These are phyloP conservation scores for Elongisporangium undulatum DNA, from an alignment of 352 stramenopile genomes.

Conservation along the genomic window DNA sequence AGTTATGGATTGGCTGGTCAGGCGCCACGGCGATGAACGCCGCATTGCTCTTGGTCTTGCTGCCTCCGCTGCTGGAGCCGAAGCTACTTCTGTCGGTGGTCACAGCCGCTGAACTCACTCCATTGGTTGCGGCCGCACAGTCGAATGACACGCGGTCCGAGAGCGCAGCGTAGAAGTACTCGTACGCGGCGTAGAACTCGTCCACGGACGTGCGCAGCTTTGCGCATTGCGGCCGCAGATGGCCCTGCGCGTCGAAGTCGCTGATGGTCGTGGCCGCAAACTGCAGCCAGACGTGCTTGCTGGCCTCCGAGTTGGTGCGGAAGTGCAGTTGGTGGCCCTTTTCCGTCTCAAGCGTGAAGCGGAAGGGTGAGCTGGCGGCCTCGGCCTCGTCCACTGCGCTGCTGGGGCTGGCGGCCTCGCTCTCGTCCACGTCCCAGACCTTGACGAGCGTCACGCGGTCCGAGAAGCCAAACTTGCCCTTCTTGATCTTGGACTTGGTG, in stretches of 20 bases:
- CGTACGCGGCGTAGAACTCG: slow-evolving; percentile 77
- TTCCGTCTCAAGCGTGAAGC: slow-evolving; percentile 78
- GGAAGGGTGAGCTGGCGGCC: slow-evolving; percentile 42
- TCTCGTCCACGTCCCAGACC: slow-evolving; percentile 72
- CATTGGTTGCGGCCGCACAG: slow-evolving; percentile 5
- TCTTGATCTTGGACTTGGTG: slow-evolving; percentile 88
- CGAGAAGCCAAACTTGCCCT: slow-evolving; percentile 82
- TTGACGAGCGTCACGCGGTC: slow-evolving; percentile 72
- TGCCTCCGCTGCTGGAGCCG: slow-evolving; percentile 4
- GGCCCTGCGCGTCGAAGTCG: slow-evolving; percentile 39
- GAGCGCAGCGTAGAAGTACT: slow-evolving; percentile 63
- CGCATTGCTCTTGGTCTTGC: slow-evolving; percentile 42
- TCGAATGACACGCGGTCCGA: slow-evolving; percentile 49
- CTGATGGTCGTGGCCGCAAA: slow-evolving; percentile 57
- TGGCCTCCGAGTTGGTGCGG: slow-evolving; percentile 76
- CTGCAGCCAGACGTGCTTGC: slow-evolving; percentile 80
- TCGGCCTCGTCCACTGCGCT: neutral
- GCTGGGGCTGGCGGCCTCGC: neutral
- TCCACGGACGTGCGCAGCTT: slow-evolving; percentile 39
- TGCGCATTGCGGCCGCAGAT: slow-evolving; percentile 20
- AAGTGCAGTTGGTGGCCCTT: slow-evolving; percentile 86
- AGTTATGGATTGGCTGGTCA: slow-evolving; percentile 51
- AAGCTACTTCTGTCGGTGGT: slow-evolving; percentile 1
- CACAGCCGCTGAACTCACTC: neutral
- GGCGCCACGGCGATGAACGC: slow-evolving; percentile 42